These are phyloP conservation scores for Physocladia obscura DNA, from an alignment of 192 early-diverging fungal species.

Conservation along the genomic window DNA sequence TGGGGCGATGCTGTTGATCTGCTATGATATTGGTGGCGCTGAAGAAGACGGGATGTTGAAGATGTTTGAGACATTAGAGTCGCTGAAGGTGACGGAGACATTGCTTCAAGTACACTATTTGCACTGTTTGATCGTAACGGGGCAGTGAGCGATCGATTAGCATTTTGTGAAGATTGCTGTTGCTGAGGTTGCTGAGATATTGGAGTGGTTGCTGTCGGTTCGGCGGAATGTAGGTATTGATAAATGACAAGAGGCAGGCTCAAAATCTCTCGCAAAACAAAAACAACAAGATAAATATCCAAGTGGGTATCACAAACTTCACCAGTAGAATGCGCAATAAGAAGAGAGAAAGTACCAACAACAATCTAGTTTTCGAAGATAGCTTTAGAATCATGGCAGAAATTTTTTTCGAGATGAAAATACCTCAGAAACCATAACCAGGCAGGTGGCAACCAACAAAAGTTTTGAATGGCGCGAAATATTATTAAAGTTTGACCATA, in stretches of 20 bases:
- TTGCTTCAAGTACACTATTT: neutral
- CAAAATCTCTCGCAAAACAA: conserved; percentile 56
- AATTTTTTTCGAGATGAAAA: neutral
- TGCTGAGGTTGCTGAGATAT: neutral
- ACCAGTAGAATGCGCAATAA: conserved; percentile 43
- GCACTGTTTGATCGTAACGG: neutral
- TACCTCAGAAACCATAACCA: conserved; percentile 21
- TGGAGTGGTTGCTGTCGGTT: neutral
- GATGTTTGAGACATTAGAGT: neutral
- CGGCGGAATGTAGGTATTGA: conserved; percentile 53
- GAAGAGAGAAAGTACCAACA: conserved; percentile 52
- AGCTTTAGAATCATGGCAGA: neutral
- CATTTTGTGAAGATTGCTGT: neutral
- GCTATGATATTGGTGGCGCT: neutral
- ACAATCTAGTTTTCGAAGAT: conserved; percentile 31
- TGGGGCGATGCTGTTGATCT: neutral
- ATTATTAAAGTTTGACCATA: neutral
- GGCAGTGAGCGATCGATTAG: neutral
- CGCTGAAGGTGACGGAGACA: neutral
- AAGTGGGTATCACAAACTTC: conserved; percentile 52
- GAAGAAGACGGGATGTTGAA: neutral
- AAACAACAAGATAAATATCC: conserved; percentile 59
- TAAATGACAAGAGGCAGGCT: conserved; percentile 65
- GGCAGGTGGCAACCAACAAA: neutral
- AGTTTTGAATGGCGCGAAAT: conserved; percentile 18